phyloP scores from a whole-genome alignment of 257 asterid species.

The Gentiana macrophylla region DNA sequence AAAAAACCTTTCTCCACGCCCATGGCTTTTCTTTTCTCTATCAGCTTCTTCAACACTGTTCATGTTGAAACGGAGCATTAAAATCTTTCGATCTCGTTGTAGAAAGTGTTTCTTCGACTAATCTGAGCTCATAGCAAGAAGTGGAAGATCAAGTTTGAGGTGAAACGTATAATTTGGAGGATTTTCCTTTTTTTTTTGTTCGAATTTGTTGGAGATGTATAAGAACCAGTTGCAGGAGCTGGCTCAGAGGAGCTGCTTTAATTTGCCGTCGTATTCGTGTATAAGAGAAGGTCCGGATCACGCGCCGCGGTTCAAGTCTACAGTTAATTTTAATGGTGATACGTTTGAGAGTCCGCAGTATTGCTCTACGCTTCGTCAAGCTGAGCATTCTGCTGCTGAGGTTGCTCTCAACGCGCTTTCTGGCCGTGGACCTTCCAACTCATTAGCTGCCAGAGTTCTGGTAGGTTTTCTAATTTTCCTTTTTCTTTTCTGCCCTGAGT shows the following conservation, averaged over 20 bases:
- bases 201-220: conserved; percentile 21
- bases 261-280: conserved; percentile 29
- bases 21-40: no score
- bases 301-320: conserved; percentile 37
- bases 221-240: conserved; percentile 35
- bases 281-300: conserved; percentile 43
- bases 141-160: background rate
- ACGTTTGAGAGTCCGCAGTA: conserved; percentile 29
- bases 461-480: conserved; percentile 9
- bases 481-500: background rate
- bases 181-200: background rate
- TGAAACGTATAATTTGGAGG: background rate
- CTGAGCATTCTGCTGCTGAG: conserved; percentile 44
- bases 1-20: no score
- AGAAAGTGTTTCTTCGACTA: conserved; percentile 1
- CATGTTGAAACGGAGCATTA: conserved; percentile 8
- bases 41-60: conserved; percentile 6
- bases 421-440: conserved; percentile 28
- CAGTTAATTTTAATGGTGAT: conserved; percentile 35
- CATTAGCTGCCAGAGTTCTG: conserved; percentile 30
- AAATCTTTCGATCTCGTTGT: conserved; percentile 10
- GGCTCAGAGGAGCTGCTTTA: conserved; percentile 42
- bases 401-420: conserved; percentile 32
- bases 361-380: conserved; percentile 30
- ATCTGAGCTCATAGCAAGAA: conserved; percentile 4